Conservation (phyloP, 2,329 filamentous ascomycete species). For the Pseudogymnoascus sp. region DNA sequence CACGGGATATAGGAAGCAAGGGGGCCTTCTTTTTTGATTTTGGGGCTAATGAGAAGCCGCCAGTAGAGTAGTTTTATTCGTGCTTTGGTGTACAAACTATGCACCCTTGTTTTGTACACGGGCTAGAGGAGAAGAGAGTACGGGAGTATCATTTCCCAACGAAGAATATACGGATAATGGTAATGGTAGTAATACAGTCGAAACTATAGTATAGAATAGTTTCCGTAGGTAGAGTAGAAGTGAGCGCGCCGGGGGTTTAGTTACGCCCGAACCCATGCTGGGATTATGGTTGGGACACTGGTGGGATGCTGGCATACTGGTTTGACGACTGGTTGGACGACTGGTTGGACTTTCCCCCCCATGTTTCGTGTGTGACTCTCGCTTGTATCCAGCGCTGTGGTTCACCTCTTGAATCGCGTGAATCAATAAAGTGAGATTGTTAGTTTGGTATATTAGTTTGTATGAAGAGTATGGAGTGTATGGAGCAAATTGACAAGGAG, state of each 20-base stretch:
- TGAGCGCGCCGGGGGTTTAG: neutral
- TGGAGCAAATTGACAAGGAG: neutral
- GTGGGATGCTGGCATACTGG: too few relatives aligned
- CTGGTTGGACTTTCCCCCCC: too few relatives aligned
- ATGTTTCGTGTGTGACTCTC: neutral
- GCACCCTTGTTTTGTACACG: constrained; percentile 1
- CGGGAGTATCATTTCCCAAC: neutral
- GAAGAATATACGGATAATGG: neutral
- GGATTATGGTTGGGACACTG: neutral
- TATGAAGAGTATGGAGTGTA: too few relatives aligned
- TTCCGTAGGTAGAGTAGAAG: neutral
- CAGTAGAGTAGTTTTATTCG: neutral
- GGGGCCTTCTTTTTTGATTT: neutral
- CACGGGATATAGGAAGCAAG: constrained; percentile 4
- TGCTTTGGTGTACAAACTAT: neutral
- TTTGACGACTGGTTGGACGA: too few relatives aligned
- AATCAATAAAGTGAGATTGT: constrained; percentile 2
- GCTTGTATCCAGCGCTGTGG: neutral
- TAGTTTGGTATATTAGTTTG: neutral
- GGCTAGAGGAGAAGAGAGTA: neutral
- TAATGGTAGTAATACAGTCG: neutral
- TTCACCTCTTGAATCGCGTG: constrained; percentile 1
- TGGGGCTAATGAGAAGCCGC: constrained; percentile 2
- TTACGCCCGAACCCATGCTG: neutral
- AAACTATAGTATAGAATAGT: neutral